Evolutionary conservation across 2,329 filamentous ascomycete species (phyloP), one percentile per base, ranked within the genome.

Genomic region (Fulvia fulva): DNA sequence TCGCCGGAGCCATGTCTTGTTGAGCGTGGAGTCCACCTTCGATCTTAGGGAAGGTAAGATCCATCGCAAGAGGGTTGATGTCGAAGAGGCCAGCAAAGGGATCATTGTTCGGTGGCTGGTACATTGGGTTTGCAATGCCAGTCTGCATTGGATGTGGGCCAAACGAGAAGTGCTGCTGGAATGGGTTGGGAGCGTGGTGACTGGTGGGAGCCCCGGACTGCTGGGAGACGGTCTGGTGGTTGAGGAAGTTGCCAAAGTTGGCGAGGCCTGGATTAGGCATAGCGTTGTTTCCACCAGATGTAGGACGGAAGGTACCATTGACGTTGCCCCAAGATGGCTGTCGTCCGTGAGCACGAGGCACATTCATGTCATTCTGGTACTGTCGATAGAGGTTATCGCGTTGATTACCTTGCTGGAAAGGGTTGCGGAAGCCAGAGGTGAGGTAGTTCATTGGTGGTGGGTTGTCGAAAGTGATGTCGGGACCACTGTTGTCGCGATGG

Each of bases 401-500:
- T 32, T 16, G 11, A 16, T 53, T 49, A 28, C 22, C 26, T 11
- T 57, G 37, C 43, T 47, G 49, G 46, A 47, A 41, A 12, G 49
- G 41, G 9, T 57, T 30, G 9, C 50, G 41, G 58, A 61, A 63
- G 37, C 56, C 55, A 11, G 62, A 53, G 14, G 59, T 65, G 46
- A 65, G 58, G 51, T 61, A 61, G 51, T 64, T 58, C 58, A 65
- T 58, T 28, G 49, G 28, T 4, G 56, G 47, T 25, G 67, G 64
- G 22, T 67, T 57, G 44, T 69, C 65, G 57, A 73, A 71, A 8
- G 70, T 69, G 58, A 72, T 71, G 30, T 72, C 69, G 11, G 68
- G 69, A 45, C 70, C 70, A 32, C 61, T 64, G 53, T 71, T 71
- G 63, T 78, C 76, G 47, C 76, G 72, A 60, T 75, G 77, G 53